Percentiles rank a stretch among this genome's conserved stretches.
Evolutionary conservation across 2,329 filamentous ascomycete genomes (phyloP).

Genomic region (Huntiella omanensis): DNA sequence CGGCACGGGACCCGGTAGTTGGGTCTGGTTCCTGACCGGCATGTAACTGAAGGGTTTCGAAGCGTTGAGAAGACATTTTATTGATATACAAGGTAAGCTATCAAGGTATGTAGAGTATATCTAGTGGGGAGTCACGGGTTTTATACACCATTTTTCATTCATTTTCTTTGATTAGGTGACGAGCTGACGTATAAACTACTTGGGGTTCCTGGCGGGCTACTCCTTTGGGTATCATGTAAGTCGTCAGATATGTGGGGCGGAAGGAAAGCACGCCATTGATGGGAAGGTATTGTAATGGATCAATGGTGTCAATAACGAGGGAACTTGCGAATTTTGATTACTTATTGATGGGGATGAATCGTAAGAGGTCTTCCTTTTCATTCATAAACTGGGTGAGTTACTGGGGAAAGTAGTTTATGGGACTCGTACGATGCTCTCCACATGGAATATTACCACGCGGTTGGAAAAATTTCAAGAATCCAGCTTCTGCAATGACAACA

Average conservation of each 20-base stretch:
- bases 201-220: not conserved
- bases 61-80: constrained; percentile 34
- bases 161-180: too few relatives aligned
- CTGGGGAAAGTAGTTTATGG: too few relatives aligned
- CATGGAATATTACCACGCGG: too few relatives aligned
- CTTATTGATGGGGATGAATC: too few relatives aligned
- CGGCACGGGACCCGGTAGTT: constrained; percentile 68
- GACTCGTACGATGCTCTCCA: too few relatives aligned
- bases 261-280: constrained; percentile 10
- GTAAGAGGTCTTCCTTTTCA: too few relatives aligned
- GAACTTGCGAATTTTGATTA: constrained; percentile 5
- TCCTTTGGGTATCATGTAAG: constrained; percentile 8
- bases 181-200: too few relatives aligned
- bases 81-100: too few relatives aligned
- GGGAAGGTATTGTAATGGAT: not conserved
- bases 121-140: too few relatives aligned
- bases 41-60: constrained; percentile 74
- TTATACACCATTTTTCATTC: too few relatives aligned
- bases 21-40: constrained; percentile 68
- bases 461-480: too few relatives aligned
- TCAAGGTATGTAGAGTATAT: not conserved
- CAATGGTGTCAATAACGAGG: constrained; percentile 5
- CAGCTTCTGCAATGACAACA: not conserved
- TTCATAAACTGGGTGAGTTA: too few relatives aligned
- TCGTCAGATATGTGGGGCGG: constrained; percentile 7